phyloP scores from a whole-genome alignment of 768 basidiomycete species.

The Infundibulicybe gibba region DNA sequence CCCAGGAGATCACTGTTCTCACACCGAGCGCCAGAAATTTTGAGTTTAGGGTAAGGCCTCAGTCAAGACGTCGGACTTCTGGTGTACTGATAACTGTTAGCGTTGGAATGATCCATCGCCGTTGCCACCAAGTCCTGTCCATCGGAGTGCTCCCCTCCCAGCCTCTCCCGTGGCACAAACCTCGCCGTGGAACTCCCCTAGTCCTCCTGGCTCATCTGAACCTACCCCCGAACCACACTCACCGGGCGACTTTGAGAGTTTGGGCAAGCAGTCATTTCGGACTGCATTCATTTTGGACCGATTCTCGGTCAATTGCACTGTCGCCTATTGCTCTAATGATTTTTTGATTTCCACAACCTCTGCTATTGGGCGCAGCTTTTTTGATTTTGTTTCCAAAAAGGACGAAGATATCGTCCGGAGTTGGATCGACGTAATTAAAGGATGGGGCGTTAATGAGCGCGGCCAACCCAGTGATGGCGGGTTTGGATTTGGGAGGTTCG shows the following conservation, averaged over 20 bases:
- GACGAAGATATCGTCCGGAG: constrained; percentile 65
- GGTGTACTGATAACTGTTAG: constrained; percentile 26
- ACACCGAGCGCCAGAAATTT: constrained; percentile 54
- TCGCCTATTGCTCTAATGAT: constrained; percentile 75
- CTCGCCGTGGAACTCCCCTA: constrained; percentile 20
- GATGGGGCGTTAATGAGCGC: constrained; percentile 82
- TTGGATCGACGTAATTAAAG: constrained; percentile 77
- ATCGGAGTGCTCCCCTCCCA: constrained; percentile 22
- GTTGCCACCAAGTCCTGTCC: constrained; percentile 49
- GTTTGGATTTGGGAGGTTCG: constrained; percentile 78
- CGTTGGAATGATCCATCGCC: constrained; percentile 70
- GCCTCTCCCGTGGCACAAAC: constrained; percentile 24
- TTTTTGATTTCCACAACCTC: constrained; percentile 55
- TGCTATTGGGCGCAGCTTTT: constrained; percentile 65
- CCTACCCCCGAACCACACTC: constrained; percentile 21
- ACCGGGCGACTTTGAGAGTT: constrained; percentile 40
- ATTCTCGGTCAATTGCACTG: constrained; percentile 61
- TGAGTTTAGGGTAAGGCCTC: constrained; percentile 43
- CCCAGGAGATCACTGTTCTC: constrained; percentile 76
- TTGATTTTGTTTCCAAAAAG: constrained; percentile 64
- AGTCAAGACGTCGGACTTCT: constrained; percentile 1
- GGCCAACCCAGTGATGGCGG: constrained; percentile 84
- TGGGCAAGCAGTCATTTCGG: constrained; percentile 68
- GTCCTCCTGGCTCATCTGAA: constrained; percentile 11
- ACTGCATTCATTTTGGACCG: constrained; percentile 82